Percentiles rank a stretch among this genome's conserved stretches.
phyloP scores from a whole-genome alignment of 1,284 basidiomycete species.

The Trichosporon asahii region DNA sequence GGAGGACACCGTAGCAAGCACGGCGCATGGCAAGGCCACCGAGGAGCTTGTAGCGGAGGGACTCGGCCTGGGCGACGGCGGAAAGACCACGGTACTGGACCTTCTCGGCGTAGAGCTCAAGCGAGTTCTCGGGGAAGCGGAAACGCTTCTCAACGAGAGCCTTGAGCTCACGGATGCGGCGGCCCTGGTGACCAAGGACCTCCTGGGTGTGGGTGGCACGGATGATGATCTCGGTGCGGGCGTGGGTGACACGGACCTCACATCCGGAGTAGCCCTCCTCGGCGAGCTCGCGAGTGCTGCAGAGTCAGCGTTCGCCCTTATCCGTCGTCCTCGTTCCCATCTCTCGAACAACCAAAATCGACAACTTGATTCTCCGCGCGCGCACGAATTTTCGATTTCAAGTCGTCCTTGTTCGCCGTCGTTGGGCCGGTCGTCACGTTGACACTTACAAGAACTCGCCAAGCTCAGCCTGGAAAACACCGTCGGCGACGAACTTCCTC shows the following conservation, averaged over 20 bases:
- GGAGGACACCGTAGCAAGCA: conserved; percentile 99
- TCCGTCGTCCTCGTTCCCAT: neutral
- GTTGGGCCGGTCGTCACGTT: neutral
- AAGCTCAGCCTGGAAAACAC: conserved; percentile 97
- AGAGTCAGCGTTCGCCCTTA: neutral
- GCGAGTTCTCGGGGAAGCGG: conserved; percentile 98
- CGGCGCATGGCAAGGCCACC: conserved; percentile 98
- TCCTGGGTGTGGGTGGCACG: conserved; percentile 99
- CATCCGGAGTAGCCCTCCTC: conserved; percentile 99
- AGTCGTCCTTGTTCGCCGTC: neutral
- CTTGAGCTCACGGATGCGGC: conserved; percentile 98
- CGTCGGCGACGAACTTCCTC: conserved; percentile 95
- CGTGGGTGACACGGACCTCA: conserved; percentile 99
- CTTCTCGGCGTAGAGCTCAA: conserved; percentile 99
- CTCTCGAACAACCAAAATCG: neutral
- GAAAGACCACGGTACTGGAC: conserved; percentile 98
- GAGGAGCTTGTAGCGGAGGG: conserved; percentile 97
- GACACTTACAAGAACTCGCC: conserved; percentile 81
- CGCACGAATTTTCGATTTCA: neutral
- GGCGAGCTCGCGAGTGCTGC: conserved; percentile 87
- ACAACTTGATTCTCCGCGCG: neutral
- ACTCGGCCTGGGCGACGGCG: conserved; percentile 98
- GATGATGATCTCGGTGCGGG: conserved; percentile 99
- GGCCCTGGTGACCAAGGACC: conserved; percentile 98
- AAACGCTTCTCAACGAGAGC: conserved; percentile 98